Percentiles rank a stretch among this genome's conserved stretches.
These are phyloP conservation scores for Lodderomyces beijingensis DNA, from an alignment of 1,139 yeast species.

Conservation along the genomic window DNA sequence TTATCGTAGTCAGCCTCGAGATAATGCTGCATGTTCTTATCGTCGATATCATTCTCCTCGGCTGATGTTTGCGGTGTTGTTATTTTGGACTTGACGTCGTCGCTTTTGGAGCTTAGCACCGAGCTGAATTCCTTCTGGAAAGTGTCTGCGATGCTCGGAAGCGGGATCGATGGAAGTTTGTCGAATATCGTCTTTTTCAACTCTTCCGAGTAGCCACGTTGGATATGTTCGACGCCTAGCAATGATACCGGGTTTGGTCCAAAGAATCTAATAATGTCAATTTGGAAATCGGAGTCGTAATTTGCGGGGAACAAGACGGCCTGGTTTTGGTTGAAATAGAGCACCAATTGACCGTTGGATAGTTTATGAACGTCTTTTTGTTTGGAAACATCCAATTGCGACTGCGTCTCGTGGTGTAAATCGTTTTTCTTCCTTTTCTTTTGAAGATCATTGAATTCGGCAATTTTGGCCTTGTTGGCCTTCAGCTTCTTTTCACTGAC, in stretches of 20 bases:
- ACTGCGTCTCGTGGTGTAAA: conserved; percentile 5
- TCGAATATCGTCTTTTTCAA: conserved; percentile 27
- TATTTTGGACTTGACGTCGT: not conserved
- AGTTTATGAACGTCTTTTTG: conserved; percentile 30
- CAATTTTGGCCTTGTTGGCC: conserved; percentile 13
- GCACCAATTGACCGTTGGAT: conserved; percentile 26
- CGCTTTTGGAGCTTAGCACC: conserved; percentile 13
- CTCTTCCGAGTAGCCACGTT: conserved; percentile 35
- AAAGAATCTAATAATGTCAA: conserved; percentile 36
- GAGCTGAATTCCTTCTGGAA: conserved; percentile 27
- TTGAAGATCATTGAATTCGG: conserved; percentile 19
- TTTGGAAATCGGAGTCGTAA: conserved; percentile 30
- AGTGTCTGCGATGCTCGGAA: conserved; percentile 29
- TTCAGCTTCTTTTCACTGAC: conserved; percentile 11
- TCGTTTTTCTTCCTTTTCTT: conserved; percentile 7
- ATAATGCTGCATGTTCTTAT: conserved; percentile 35
- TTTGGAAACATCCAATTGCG: conserved; percentile 15
- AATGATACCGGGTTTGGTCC: conserved; percentile 30
- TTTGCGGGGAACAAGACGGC: conserved; percentile 39
- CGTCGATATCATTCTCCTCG: conserved; percentile 16
- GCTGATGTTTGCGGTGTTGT: conserved; percentile 9
- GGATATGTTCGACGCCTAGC: conserved; percentile 33
- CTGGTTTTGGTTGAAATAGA: conserved; percentile 28
- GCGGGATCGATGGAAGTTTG: conserved; percentile 24
- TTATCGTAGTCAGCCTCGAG: conserved; percentile 51